Conservation (phyloP, 139 green algal genomes). For the Chlamydomonas sp. region DNA sequence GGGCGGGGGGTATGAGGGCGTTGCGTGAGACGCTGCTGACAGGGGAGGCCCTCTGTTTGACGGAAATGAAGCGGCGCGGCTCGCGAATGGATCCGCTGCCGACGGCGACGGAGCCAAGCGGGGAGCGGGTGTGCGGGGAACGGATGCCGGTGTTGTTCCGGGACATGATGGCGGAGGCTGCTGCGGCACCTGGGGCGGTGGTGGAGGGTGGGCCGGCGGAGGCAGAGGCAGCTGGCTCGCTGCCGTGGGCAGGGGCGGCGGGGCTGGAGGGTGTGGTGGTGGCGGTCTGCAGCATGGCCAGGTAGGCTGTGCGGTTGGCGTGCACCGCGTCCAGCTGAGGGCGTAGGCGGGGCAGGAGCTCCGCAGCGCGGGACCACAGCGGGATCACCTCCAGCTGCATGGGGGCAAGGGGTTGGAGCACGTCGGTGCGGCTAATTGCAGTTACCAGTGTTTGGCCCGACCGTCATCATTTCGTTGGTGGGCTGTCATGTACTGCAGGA, state of each 20-base stretch:
- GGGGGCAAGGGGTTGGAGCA: background rate
- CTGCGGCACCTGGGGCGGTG: too few species aligned
- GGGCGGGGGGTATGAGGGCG: too few species aligned
- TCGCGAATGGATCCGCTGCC: background rate
- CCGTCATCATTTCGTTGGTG: background rate
- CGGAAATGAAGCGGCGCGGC: slow-evolving; percentile 8
- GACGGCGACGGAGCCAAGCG: too few species aligned
- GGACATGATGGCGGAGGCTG: background rate
- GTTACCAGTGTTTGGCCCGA: background rate
- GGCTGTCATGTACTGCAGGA: background rate
- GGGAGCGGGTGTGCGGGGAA: too few species aligned
- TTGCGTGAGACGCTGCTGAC: too few species aligned
- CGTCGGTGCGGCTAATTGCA: background rate
- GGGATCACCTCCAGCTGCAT: slow-evolving; percentile 26
- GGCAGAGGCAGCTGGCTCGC: background rate
- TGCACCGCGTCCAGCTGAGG: slow-evolving; percentile 17
- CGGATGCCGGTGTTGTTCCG: background rate
- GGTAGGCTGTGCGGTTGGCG: slow-evolving; percentile 21
- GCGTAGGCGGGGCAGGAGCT: slow-evolving; percentile 21
- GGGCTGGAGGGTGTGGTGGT: background rate
- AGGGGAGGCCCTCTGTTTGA: background rate
- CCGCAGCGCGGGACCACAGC: slow-evolving; percentile 14
- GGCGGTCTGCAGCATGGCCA: slow-evolving; percentile 25
- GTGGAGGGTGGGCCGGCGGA: too few species aligned
- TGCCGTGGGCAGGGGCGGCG: background rate